Percentiles rank a stretch among this genome's conserved stretches.
Evolutionary conservation across 2,329 filamentous ascomycete species (phyloP).

Genomic region (Chrysoporthe cubensis): DNA sequence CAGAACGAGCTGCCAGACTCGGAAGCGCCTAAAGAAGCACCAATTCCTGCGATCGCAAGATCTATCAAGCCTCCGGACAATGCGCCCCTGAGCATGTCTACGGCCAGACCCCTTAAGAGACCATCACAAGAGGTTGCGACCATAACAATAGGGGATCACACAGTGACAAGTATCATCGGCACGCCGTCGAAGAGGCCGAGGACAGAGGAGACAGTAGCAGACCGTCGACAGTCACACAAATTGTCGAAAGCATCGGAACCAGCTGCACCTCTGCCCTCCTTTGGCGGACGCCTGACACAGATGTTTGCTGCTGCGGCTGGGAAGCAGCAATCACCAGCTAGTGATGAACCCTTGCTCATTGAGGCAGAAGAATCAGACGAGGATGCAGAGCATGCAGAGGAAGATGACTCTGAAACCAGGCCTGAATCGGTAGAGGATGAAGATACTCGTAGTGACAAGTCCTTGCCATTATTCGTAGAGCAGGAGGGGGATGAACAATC

Average conservation of each 20-base stretch:
- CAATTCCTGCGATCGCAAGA: conserved; percentile 41
- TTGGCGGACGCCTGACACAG: conserved; percentile 48
- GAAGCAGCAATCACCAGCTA: conserved; percentile 27
- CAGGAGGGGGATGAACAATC: conserved; percentile 10
- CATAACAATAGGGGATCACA: conserved; percentile 74
- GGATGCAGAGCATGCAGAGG: conserved; percentile 18
- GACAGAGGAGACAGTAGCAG: conserved; percentile 43
- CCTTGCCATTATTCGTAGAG: conserved; percentile 22
- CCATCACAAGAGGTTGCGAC: conserved; percentile 68
- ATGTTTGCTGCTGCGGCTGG: conserved; percentile 47
- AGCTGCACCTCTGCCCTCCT: conserved; percentile 43
- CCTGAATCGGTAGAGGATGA: conserved; percentile 28
- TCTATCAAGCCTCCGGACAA: conserved; percentile 37
- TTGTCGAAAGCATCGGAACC: conserved; percentile 34
- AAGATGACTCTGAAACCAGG: conserved; percentile 23
- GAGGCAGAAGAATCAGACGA: conserved; percentile 28
- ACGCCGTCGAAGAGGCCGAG: conserved; percentile 54
- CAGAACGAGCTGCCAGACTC: conserved; percentile 29
- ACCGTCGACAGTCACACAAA: conserved; percentile 39
- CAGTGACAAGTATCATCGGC: conserved; percentile 68
- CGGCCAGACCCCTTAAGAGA: conserved; percentile 53
- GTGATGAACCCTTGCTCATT: conserved; percentile 30
- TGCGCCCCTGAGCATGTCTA: conserved; percentile 31
- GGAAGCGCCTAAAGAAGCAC: conserved; percentile 32
- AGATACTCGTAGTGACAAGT: conserved; percentile 22